Base-by-base conservation (phyloP, 2,329 filamentous ascomycete genomes). In the Aspergillus quadricinctus region DNA sequence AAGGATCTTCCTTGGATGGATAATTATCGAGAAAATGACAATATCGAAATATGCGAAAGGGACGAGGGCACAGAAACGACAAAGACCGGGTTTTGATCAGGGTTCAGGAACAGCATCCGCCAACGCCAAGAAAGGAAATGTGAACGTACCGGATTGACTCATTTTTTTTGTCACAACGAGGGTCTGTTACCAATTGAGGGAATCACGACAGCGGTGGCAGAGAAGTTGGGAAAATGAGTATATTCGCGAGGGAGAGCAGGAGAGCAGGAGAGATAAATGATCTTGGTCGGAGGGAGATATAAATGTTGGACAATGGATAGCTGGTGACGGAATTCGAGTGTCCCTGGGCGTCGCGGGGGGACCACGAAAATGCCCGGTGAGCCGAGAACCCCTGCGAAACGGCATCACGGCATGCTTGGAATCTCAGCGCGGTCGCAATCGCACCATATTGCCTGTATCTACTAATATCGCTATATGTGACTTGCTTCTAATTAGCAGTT, bases 111-210 rank as follows among this genome's bases (percentile, higher is more conserved):
- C 21, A 49, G 48, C 50, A 48, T 57, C 48, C 55, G 45, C 40
- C 23, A 48, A 55, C 29, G 56, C 56, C 56, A 57, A 57, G 52
- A 55, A 57, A 35, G 19, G 31, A 46, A 19, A 29, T 25, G 37
- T n/a, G 40, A 14, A 55, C 53, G 17, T 48, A 55, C 53, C 53
- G 14, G 31, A 37, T 5, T 37, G 31, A 37, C 31, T 37, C 31
- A 37, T 37, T 37, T 37, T 37, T 37, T 37, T 37, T 37, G 31
- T 37, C 31, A 14, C 31, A 37, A 6, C 31, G 31, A 37, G 31
- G 5, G 31, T 37, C 31, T 37, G 17, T 37, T 1, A 37, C 4
- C 14, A 17, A 37, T 37, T 17, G 31, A 37, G 31, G 14, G 6
- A 5, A 37, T 17, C 14, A 37, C 31, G 31, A 17, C 31, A 37